Evolutionary conservation across 2,329 filamentous ascomycete genomes (phyloP).

Genomic region (Ascochyta pisi): DNA sequence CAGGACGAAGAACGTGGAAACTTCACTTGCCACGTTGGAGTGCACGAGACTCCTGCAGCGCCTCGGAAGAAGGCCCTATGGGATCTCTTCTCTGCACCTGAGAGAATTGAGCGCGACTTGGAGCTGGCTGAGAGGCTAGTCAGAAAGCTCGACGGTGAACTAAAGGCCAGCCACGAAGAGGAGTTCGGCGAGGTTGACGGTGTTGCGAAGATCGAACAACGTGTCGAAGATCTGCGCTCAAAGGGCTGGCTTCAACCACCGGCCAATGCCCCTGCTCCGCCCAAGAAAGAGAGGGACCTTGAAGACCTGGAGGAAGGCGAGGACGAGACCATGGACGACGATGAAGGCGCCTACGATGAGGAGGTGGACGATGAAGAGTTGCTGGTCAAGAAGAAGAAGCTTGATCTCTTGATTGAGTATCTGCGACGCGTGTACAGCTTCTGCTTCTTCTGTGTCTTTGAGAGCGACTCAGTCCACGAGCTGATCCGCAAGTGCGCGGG

Average conservation of each 20-base stretch:
- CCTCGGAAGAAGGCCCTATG: slow-evolving; percentile 94
- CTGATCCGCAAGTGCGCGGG: slow-evolving; percentile 94
- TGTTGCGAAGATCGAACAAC: slow-evolving; percentile 80
- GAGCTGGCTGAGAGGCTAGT: slow-evolving; percentile 82
- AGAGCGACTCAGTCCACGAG: slow-evolving; percentile 96
- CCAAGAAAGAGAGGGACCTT: slow-evolving; percentile 68
- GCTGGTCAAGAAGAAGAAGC: slow-evolving; percentile 91
- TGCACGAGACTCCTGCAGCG: slow-evolving; percentile 86
- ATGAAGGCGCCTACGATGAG: slow-evolving; percentile 71
- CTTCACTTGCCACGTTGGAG: slow-evolving; percentile 95
- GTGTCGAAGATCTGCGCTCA: slow-evolving; percentile 79
- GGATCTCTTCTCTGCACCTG: slow-evolving; percentile 94
- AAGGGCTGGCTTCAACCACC: slow-evolving; percentile 78
- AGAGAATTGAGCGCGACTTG: slow-evolving; percentile 90
- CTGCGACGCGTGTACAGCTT: slow-evolving; percentile 97
- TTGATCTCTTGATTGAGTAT: slow-evolving; percentile 96
- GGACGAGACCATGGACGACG: slow-evolving; percentile 65
- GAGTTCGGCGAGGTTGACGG: slow-evolving; percentile 61
- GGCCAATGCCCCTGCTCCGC: slow-evolving; percentile 57
- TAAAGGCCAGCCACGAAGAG: slow-evolving; percentile 70
- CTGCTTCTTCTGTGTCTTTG: slow-evolving; percentile 99
- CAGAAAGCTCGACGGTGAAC: slow-evolving; percentile 82
- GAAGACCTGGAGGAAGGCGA: slow-evolving; percentile 79
- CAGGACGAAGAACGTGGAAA: slow-evolving; percentile 93
- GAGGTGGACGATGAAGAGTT: slow-evolving; percentile 91